Conservation (phyloP, 495 filamentous ascomycete species). For the Cercophora newfieldiana region DNA sequence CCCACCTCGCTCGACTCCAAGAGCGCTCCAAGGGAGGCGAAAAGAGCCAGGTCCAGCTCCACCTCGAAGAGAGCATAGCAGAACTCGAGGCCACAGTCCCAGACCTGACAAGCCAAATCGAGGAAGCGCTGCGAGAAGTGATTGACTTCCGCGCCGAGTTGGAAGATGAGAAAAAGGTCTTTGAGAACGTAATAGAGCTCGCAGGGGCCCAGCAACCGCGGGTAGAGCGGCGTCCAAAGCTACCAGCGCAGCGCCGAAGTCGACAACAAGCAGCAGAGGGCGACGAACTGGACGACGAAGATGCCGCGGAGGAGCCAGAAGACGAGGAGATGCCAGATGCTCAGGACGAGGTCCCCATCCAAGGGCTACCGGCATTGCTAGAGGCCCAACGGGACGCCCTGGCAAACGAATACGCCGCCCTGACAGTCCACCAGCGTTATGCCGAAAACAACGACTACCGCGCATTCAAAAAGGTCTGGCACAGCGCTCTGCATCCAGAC, state of each 20-base stretch:
- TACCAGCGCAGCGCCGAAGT: slow-evolving; percentile 17
- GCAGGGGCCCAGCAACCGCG: slow-evolving; percentile 44
- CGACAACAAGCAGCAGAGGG: slow-evolving; percentile 22
- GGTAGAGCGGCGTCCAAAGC: slow-evolving; percentile 17
- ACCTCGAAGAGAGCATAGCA: slow-evolving; percentile 38
- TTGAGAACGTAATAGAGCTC: slow-evolving; percentile 47
- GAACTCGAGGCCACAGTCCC: slow-evolving; percentile 41
- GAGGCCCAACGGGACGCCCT: slow-evolving; percentile 38
- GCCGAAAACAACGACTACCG: slow-evolving; percentile 76
- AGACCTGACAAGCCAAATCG: slow-evolving; percentile 40
- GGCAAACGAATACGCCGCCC: slow-evolving; percentile 37
- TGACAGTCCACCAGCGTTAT: slow-evolving; percentile 57
- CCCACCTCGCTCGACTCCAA: slow-evolving; percentile 37
- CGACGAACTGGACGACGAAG: slow-evolving; percentile 35
- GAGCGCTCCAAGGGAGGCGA: slow-evolving; percentile 38
- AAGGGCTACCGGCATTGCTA: slow-evolving; percentile 37
- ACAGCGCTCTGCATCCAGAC: slow-evolving; percentile 69
- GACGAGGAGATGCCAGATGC: slow-evolving; percentile 26
- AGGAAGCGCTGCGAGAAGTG: slow-evolving; percentile 43
- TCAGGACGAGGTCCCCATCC: slow-evolving; percentile 20
- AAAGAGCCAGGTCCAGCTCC: slow-evolving; percentile 40
- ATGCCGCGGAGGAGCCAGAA: slow-evolving; percentile 34
- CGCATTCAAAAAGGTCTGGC: slow-evolving; percentile 72
- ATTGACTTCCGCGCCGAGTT: slow-evolving; percentile 52
- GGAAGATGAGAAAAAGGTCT: slow-evolving; percentile 42